Conservation (phyloP, 2,329 filamentous ascomycete genomes). For the Cytospora schulzeri region DNA sequence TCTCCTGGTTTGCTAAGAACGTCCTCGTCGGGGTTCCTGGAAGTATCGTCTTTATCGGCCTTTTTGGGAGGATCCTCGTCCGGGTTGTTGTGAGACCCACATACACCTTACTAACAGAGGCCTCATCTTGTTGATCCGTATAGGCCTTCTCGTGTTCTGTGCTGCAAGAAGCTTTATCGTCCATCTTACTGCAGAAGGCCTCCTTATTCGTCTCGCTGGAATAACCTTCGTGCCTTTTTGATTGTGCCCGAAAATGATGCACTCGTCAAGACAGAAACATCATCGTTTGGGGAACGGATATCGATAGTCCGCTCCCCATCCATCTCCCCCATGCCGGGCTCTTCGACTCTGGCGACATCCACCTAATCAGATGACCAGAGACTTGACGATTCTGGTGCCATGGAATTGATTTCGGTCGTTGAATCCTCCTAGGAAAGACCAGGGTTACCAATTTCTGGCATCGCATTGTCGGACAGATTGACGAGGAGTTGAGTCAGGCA, state of each 20-base stretch:
- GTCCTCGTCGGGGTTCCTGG: background rate
- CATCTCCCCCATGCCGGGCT: background rate
- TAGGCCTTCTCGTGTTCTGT: background rate
- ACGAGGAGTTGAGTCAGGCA: constrained; percentile 96
- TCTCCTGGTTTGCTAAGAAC: background rate
- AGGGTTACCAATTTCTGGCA: constrained; percentile 37
- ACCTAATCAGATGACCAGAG: constrained; percentile 11
- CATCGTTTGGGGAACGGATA: background rate
- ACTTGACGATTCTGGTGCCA: constrained; percentile 8
- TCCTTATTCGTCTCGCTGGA: background rate
- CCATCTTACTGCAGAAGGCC: background rate
- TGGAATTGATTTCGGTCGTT: constrained; percentile 7
- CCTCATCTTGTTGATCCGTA: background rate
- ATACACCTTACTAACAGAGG: background rate
- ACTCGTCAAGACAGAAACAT: background rate
- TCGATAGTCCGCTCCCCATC: background rate
- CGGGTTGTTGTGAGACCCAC: background rate
- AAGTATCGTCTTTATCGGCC: background rate
- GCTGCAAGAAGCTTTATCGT: background rate
- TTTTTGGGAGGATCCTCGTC: background rate
- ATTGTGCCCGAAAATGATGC: background rate
- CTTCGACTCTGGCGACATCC: background rate
- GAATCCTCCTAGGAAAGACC: constrained; percentile 27
- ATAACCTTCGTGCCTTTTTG: background rate
- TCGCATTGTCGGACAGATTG: constrained; percentile 89